Evolutionary conservation across 805 yeast genomes (phyloP).

Genomic region (Wickerhamiella galacta): DNA sequence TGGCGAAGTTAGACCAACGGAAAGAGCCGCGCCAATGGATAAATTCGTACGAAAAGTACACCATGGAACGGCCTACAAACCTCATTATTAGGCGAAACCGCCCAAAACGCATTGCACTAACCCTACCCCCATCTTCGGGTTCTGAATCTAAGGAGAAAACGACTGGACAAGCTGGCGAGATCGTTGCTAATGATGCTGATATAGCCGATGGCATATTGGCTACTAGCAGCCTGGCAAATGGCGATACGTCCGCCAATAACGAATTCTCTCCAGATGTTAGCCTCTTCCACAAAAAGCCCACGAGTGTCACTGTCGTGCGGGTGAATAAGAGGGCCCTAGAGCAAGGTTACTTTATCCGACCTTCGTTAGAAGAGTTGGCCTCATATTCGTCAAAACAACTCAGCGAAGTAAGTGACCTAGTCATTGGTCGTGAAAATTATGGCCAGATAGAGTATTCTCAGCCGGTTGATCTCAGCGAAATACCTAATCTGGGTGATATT

Average conservation of each 20-base stretch:
- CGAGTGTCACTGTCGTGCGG: conserved; percentile 10
- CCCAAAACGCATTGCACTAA: conserved; percentile 1
- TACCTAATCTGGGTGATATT: conserved; percentile 40
- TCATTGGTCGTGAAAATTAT: conserved; percentile 54
- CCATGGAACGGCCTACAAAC: conserved; percentile 14
- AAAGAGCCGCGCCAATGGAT: conserved; percentile 8
- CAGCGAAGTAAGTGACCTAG: conserved; percentile 40
- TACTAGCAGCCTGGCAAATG: background rate
- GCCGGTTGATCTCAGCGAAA: conserved; percentile 62
- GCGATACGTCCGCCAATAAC: background rate
- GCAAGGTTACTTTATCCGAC: conserved; percentile 62
- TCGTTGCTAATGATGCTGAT: background rate
- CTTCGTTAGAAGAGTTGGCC: conserved; percentile 47
- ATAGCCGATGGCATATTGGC: background rate
- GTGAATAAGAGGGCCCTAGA: conserved; percentile 17
- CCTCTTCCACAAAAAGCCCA: conserved; percentile 2
- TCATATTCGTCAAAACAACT: conserved; percentile 39
- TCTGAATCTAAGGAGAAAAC: background rate
- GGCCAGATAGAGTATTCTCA: conserved; percentile 54
- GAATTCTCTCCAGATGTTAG: conserved; percentile 2
- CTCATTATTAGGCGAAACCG: conserved; percentile 8
- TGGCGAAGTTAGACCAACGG: background rate
- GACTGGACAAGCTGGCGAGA: background rate
- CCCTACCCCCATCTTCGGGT: background rate
- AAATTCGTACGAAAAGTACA: conserved; percentile 14